Percentiles rank a stretch among this genome's conserved stretches.
Conservation (phyloP, 371 early-diverging fungal species). For the Capniomyces stellatus region DNA sequence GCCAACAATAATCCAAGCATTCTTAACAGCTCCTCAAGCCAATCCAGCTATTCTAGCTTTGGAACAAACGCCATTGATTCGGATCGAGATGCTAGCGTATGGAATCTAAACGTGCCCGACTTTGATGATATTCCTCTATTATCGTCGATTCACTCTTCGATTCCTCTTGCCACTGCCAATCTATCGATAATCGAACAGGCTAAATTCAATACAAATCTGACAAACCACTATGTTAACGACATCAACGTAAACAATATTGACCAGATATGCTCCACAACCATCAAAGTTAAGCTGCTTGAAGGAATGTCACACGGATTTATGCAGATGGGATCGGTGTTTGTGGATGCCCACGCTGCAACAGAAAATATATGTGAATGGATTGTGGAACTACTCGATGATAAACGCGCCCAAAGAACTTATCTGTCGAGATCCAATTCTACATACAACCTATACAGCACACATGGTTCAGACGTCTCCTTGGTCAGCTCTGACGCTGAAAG, state of each 20-base stretch:
- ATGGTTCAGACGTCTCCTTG: background rate
- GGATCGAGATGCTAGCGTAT: background rate
- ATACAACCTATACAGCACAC: background rate
- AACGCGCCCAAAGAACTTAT: background rate
- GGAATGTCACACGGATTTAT: slow-evolving; percentile 89
- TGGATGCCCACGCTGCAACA: slow-evolving; percentile 57
- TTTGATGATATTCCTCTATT: background rate
- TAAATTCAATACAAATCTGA: background rate
- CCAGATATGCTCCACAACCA: slow-evolving; percentile 1
- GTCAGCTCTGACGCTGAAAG: background rate
- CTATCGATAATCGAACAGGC: background rate
- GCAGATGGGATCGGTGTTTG: slow-evolving; percentile 70
- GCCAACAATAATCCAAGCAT: background rate
- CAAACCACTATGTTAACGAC: background rate
- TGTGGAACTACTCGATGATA: slow-evolving; percentile 20
- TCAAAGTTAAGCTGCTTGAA: slow-evolving; percentile 38
- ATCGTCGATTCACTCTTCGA: background rate
- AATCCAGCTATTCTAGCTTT: background rate
- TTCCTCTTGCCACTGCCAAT: background rate
- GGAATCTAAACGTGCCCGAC: background rate
- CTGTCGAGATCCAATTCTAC: background rate
- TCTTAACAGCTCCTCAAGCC: background rate
- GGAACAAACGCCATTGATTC: background rate
- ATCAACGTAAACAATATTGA: background rate
- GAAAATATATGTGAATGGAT: slow-evolving; percentile 53